Evolutionary conservation across 306 rosid species (phyloP).

Genomic region (Comarum palustre): DNA sequence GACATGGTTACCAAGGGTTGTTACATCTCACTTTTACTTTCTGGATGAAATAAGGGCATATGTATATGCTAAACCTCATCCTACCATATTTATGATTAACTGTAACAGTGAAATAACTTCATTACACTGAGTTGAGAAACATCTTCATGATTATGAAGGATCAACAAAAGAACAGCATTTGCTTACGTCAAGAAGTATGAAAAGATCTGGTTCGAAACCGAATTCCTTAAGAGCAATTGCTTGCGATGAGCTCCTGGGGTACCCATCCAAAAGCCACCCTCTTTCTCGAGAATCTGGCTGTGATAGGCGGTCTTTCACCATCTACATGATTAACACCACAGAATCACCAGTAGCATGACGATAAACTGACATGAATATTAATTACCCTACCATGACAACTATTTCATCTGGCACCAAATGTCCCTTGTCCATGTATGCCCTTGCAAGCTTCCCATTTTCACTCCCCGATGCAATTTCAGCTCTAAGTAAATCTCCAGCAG

Average conservation of each 20-base stretch:
- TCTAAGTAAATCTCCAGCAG: conserved; percentile 97
- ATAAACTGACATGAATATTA: conserved; percentile 16
- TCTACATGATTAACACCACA: conserved; percentile 40
- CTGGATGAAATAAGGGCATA: neutral
- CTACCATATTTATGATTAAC: neutral
- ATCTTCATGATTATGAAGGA: neutral
- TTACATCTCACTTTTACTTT: neutral
- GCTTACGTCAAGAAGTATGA: conserved; percentile 74
- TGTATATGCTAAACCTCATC: neutral
- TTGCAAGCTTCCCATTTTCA: conserved; percentile 74
- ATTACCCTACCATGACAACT: conserved; percentile 65
- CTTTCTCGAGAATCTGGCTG: conserved; percentile 59
- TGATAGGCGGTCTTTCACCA: conserved; percentile 79
- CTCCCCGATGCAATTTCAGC: conserved; percentile 80
- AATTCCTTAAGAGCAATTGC: conserved; percentile 61
- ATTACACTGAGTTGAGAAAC: neutral
- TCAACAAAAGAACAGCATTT: conserved; percentile 1
- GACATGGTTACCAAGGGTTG: conserved; percentile 1
- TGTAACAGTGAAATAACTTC: neutral
- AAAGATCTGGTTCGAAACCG: conserved; percentile 70
- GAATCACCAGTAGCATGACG: conserved; percentile 22
- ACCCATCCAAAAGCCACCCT: conserved; percentile 98
- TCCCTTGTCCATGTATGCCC: conserved; percentile 79
- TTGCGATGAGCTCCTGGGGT: conserved; percentile 92
- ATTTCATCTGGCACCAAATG: conserved; percentile 80